Evolutionary conservation across 1,284 basidiomycete genomes (phyloP).

Genomic region (Ceraceosorus guamensis): DNA sequence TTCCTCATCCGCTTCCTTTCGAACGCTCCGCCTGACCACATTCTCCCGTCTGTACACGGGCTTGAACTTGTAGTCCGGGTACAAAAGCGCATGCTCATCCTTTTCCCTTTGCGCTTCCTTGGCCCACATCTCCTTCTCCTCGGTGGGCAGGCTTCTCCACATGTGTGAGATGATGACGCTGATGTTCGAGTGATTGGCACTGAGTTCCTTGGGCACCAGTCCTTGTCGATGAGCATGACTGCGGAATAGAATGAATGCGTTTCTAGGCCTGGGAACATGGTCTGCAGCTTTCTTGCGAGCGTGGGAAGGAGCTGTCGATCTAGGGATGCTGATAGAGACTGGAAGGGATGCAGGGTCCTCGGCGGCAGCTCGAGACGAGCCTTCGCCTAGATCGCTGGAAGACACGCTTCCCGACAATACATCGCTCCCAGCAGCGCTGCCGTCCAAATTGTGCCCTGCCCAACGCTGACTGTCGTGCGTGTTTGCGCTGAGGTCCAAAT

Average conservation of each 20-base stretch:
- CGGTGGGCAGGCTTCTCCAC: slow-evolving; percentile 35
- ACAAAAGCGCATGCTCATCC: slow-evolving; percentile 26
- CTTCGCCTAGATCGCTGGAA: too few relatives aligned
- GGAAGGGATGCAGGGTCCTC: too few relatives aligned
- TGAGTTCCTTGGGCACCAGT: slow-evolving; percentile 69
- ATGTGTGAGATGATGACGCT: slow-evolving; percentile 53
- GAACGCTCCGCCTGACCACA: neutral
- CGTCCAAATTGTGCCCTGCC: too few relatives aligned
- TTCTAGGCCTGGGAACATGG: slow-evolving; percentile 82
- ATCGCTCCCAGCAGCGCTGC: too few relatives aligned
- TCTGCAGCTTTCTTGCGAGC: slow-evolving; percentile 39
- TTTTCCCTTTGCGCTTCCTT: slow-evolving; percentile 32
- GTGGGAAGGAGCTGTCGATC: slow-evolving; percentile 23
- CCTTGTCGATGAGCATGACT: slow-evolving; percentile 74
- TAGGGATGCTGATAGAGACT: neutral
- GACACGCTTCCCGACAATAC: too few relatives aligned
- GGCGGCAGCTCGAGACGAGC: too few relatives aligned
- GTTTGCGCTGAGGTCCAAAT: too few relatives aligned
- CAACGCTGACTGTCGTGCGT: too few relatives aligned
- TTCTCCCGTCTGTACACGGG: slow-evolving; percentile 10
- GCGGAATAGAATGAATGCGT: slow-evolving; percentile 90
- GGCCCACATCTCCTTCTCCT: slow-evolving; percentile 32
- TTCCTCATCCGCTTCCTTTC: neutral
- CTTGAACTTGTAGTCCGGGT: slow-evolving; percentile 41
- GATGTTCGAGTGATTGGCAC: slow-evolving; percentile 68